Evolutionary conservation across 2,329 filamentous ascomycete species (phyloP).

Genomic region (Trichoderma lentiforme): DNA sequence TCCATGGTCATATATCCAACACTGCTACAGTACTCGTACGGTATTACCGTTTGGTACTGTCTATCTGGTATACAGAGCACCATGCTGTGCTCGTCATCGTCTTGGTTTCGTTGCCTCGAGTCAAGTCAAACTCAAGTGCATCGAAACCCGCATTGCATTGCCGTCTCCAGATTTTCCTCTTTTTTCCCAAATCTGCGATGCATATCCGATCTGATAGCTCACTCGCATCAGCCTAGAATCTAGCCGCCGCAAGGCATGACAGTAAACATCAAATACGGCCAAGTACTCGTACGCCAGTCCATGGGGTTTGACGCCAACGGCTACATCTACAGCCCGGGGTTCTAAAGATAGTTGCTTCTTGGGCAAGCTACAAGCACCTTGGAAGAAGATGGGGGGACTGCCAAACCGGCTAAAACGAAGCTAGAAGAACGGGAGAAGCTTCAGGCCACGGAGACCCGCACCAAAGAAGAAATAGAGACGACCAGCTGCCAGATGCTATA

Average conservation of each 20-base stretch:
- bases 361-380: not conserved
- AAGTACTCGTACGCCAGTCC: not conserved
- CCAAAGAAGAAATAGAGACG: constrained; percentile 5
- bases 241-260: not conserved
- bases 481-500: constrained; percentile 2
- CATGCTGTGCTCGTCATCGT: too few species aligned
- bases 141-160: not conserved
- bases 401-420: constrained; percentile 3
- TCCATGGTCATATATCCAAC: not conserved
- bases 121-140: not conserved
- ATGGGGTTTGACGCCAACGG: constrained; percentile 6
- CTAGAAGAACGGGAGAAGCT: constrained; percentile 11
- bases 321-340: constrained; percentile 8
- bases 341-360: constrained; percentile 9
- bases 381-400: not conserved
- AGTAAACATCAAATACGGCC: not conserved
- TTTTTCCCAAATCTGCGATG: not conserved
- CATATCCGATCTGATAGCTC: not conserved
- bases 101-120: not conserved
- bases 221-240: not conserved
- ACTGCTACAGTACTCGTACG: not conserved
- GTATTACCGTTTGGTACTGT: not conserved
- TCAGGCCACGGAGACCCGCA: constrained; percentile 12
- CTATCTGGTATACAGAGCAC: not conserved
- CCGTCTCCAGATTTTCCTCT: not conserved